These are phyloP conservation scores for Alternaria burnsii DNA, from an alignment of 2,329 filamentous ascomycete species.

Conservation along the genomic window DNA sequence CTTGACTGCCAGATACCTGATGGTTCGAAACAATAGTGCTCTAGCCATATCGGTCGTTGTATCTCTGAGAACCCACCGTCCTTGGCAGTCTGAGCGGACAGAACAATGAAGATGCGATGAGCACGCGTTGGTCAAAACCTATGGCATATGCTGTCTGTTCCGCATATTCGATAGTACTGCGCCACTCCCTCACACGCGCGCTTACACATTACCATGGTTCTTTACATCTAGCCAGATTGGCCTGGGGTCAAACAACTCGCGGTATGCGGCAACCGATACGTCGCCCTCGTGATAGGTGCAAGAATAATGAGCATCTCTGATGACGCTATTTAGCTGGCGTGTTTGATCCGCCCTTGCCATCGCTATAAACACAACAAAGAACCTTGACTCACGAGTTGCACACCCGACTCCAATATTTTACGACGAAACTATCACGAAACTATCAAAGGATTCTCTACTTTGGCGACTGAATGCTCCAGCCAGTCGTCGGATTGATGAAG, in stretches of 20 bases:
- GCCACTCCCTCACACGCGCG: neutral
- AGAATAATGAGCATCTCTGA: neutral
- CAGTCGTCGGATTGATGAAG: neutral
- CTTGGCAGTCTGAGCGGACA: neutral
- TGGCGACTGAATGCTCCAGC: neutral
- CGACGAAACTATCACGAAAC: neutral
- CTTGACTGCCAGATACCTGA: neutral
- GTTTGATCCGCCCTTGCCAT: neutral
- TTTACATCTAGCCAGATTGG: neutral
- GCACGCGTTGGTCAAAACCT: neutral
- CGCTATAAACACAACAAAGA: slow-evolving; percentile 7
- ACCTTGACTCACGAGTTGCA: neutral
- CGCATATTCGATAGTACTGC: neutral
- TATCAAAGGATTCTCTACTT: neutral
- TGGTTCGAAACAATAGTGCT: neutral
- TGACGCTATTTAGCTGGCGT: neutral
- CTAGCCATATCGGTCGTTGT: neutral
- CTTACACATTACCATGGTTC: neutral
- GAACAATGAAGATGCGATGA: neutral
- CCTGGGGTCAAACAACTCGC: neutral
- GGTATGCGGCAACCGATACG: neutral
- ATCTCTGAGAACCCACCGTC: neutral
- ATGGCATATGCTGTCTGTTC: neutral
- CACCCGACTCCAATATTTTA: neutral
- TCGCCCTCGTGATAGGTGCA: neutral